Base-by-base conservation (phyloP, 169 alveolate genomes). In the Babesia bigemina region DNA sequence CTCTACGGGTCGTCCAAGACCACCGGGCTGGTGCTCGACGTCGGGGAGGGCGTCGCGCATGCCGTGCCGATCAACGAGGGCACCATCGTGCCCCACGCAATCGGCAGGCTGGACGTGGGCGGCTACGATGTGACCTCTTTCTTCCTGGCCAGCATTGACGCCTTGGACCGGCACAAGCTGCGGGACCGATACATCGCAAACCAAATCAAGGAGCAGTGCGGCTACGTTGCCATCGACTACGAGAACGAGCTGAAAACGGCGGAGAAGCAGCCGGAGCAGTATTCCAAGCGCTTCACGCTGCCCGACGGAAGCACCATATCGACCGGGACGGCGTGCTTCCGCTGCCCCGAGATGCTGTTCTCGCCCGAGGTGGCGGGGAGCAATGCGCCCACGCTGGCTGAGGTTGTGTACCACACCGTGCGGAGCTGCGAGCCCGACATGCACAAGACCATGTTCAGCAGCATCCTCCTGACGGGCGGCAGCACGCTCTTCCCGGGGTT, bases 1-100 rank as follows among this genome's bases (percentile, higher is more conserved):
- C 88, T 94, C 49, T 96, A 95, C 74, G 94, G 98, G 17, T 86
- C 96, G 26, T 94, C 96, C 24, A 91, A 95, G 81, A 94, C 97
- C 61, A 93, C 96, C 42, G 99, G 98, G 61, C 84, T 96, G 45
- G 99, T 95, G 17, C 75, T 95, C 26, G 98, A 96, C 60, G 87
- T 95, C 57, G 99, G 99, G 19, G 97, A 95, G 85, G 99, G 98
- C 58, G 97, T 93, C 12, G 91, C 98, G 55, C 96, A 93, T 70
- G 88, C 95, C 29, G 98, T 96, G 16, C 98, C 98, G 29, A 87
- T 95, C 36, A 91, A 87, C 55, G 97, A 95, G 55, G 99, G 98
- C 0, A 93, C 92, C 75, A 85, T 94, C 14, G 74, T 93, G 56
- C 92, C 96, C 14, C 95, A 94, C 69, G 96, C 98, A 6, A 92